Evolutionary conservation across 495 filamentous ascomycete species (phyloP).

Genomic region (Penicillium coffeae): DNA sequence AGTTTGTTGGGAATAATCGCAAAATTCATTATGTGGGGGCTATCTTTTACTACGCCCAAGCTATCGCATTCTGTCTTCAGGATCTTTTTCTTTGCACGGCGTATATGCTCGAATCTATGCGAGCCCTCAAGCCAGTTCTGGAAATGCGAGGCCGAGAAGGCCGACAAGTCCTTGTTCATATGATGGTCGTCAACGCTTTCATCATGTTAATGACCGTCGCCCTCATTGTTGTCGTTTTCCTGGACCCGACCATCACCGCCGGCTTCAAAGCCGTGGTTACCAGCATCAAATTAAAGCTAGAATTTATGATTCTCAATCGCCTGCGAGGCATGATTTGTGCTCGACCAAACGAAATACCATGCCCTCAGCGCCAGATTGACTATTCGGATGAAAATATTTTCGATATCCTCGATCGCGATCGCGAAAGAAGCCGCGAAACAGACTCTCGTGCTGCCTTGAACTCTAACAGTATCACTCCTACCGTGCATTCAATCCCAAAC

Average conservation of each 20-base stretch:
- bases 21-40: constrained; percentile 30
- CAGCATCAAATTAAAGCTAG: constrained; percentile 59
- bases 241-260: constrained; percentile 42
- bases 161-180: constrained; percentile 39
- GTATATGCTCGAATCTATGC: constrained; percentile 50
- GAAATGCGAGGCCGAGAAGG: constrained; percentile 28
- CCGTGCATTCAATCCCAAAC: background rate
- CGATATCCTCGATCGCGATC: constrained; percentile 4
- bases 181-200: constrained; percentile 50
- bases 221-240: constrained; percentile 49
- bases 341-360: background rate
- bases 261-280: constrained; percentile 50
- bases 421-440: background rate
- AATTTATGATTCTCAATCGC: constrained; percentile 48
- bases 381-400: constrained; percentile 15
- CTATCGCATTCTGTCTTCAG: constrained; percentile 53
- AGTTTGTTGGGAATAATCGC: constrained; percentile 12
- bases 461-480: background rate
- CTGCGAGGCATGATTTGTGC: constrained; percentile 5
- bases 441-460: background rate
- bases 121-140: constrained; percentile 16
- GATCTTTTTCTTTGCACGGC: constrained; percentile 53
- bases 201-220: constrained; percentile 48
- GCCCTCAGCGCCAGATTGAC: background rate
- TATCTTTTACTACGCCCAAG: constrained; percentile 53